phyloP scores from a whole-genome alignment of 2,329 filamentous ascomycete species.

The Nothophaeocryptopus gaeumannii region DNA sequence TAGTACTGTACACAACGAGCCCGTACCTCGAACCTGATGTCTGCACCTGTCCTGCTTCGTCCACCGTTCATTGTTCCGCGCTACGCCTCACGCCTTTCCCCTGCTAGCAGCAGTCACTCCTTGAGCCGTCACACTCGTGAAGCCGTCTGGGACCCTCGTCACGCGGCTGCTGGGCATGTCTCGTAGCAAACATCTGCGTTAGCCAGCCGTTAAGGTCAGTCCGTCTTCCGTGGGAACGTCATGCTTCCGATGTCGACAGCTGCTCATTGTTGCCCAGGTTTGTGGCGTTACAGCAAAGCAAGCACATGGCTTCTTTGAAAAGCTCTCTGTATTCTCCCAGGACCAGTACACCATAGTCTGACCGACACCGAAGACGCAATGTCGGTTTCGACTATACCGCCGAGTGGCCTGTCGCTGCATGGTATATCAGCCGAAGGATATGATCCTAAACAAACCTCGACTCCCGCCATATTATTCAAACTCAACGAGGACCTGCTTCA shows the following conservation, averaged over 20 bases:
- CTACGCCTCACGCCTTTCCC: constrained; percentile 4
- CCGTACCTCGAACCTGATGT: constrained; percentile 15
- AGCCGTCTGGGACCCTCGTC: constrained; percentile 11
- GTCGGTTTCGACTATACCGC: constrained; percentile 20
- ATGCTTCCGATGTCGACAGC: constrained; percentile 10
- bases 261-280: constrained; percentile 23
- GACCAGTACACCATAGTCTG: constrained; percentile 8
- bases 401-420: constrained; percentile 29
- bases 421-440: constrained; percentile 20
- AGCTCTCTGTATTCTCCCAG: constrained; percentile 4
- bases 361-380: constrained; percentile 11
- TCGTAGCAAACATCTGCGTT: constrained; percentile 22
- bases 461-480: constrained; percentile 32
- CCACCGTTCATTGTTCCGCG: constrained; percentile 15
- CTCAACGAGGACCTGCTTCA: constrained; percentile 32
- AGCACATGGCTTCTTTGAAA: constrained; percentile 25
- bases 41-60: constrained; percentile 9
- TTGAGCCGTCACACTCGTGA: constrained; percentile 2
- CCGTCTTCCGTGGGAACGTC: constrained; percentile 10
- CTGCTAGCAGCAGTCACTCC: background rate
- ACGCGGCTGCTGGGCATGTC: constrained; percentile 10
- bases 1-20: constrained; percentile 12
- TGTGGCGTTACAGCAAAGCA: constrained; percentile 20
- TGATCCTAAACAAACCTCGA: constrained; percentile 18
- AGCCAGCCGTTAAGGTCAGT: constrained; percentile 20